phyloP scores from a whole-genome alignment of 371 early-diverging fungal species.

The Circinella minor region DNA sequence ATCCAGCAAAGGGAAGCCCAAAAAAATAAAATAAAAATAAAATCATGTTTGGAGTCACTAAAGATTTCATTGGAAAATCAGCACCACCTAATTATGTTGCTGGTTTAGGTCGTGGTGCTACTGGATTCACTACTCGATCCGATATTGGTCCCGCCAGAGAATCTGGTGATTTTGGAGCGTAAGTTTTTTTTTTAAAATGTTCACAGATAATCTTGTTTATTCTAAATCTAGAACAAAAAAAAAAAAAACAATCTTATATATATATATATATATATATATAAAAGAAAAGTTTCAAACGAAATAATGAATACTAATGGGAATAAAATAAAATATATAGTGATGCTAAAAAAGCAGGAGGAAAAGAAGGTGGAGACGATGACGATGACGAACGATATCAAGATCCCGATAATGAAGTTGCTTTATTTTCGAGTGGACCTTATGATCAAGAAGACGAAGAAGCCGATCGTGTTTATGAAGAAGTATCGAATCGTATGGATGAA shows the following conservation, averaged over 20 bases:
- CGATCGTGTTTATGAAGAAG: constrained; percentile 89
- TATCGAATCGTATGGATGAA: constrained; percentile 92
- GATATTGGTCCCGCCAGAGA: constrained; percentile 98
- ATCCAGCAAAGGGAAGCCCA: too few species aligned
- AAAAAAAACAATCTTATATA: background rate
- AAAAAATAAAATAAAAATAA: background rate
- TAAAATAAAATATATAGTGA: constrained; percentile 34
- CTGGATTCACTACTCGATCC: constrained; percentile 97
- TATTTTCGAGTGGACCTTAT: constrained; percentile 88
- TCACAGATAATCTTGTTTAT: too few species aligned
- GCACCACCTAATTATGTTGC: constrained; percentile 95
- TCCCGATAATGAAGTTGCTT: constrained; percentile 93
- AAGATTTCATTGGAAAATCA: constrained; percentile 86
- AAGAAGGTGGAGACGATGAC: constrained; percentile 60
- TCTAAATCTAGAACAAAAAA: background rate
- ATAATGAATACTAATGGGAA: too few species aligned
- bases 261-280: background rate
- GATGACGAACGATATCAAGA: constrained; percentile 86
- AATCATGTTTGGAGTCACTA: constrained; percentile 65
- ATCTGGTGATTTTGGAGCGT: constrained; percentile 54
- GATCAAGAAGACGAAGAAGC: constrained; percentile 98
- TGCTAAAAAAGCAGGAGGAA: constrained; percentile 33
- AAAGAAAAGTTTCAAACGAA: background rate
- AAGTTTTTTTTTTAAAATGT: constrained; percentile 18
- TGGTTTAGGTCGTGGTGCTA: constrained; percentile 95